These are phyloP conservation scores for Sporothrix brunneoviolacea DNA, from an alignment of 2,329 filamentous ascomycete genomes.

Conservation along the genomic window DNA sequence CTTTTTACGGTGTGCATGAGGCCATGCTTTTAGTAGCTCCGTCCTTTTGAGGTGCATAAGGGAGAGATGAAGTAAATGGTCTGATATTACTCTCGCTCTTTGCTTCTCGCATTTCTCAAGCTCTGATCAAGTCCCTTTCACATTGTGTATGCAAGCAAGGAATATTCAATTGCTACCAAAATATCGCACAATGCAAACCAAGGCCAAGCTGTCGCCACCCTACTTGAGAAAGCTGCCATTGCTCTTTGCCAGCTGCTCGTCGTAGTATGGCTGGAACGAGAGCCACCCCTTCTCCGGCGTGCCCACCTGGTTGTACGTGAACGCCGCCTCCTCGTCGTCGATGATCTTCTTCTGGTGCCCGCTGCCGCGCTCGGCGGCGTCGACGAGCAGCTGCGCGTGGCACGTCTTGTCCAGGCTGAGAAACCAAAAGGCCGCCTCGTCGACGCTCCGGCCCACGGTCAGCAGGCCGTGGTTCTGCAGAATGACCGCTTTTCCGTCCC, in stretches of 20 bases:
- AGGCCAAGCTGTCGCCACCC: no score
- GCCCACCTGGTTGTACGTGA: constrained; percentile 26
- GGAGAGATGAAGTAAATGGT: no score
- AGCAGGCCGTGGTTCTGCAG: constrained; percentile 65
- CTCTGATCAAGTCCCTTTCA: no score
- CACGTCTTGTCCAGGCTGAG: constrained; percentile 61
- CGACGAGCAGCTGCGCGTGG: constrained; percentile 58
- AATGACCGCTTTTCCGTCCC: constrained; percentile 55
- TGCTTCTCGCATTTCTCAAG: no score
- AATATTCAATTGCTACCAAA: no score
- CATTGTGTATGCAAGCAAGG: no score
- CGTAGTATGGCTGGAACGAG: constrained; percentile 37
- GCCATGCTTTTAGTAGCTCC: no score
- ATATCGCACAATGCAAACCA: no score
- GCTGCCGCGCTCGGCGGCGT: constrained; percentile 35
- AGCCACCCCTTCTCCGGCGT: constrained; percentile 46
- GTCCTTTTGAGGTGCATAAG: no score
- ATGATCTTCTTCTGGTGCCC: constrained; percentile 22
- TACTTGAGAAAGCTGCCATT: constrained; percentile 6
- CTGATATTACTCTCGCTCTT: no score
- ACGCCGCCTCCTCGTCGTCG: constrained; percentile 29
- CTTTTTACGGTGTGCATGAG: no score
- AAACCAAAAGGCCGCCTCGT: constrained; percentile 67
- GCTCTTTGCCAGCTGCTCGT: constrained; percentile 11
- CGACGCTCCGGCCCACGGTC: constrained; percentile 62